Evolutionary conservation across 2,329 filamentous ascomycete genomes (phyloP).

Genomic region (Gnomoniopsis smithogilvyi): DNA sequence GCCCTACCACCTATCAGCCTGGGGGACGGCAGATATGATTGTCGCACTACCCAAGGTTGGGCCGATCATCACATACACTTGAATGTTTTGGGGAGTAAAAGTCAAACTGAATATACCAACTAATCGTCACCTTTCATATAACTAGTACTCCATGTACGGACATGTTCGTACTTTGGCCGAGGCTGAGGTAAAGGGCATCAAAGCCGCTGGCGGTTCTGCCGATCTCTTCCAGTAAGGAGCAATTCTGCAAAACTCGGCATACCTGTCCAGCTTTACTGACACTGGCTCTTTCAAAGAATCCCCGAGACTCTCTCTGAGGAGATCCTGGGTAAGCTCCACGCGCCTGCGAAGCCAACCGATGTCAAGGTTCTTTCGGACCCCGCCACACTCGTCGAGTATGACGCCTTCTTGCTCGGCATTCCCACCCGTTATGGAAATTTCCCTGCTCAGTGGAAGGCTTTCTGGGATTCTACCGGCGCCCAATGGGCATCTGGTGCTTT

Average conservation of each 20-base stretch:
- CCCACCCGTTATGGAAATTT: constrained; percentile 97
- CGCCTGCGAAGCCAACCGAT: constrained; percentile 68
- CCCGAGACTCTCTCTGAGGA: constrained; percentile 83
- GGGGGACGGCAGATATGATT: too few species aligned
- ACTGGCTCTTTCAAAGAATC: constrained; percentile 48
- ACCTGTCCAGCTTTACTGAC: too few species aligned
- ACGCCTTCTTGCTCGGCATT: constrained; percentile 89
- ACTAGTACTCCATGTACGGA: constrained; percentile 89
- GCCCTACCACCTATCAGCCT: neutral
- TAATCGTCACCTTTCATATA: neutral
- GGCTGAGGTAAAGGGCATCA: constrained; percentile 87
- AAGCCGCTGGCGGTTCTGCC: constrained; percentile 77
- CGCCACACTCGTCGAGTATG: constrained; percentile 66
- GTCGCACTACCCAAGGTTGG: neutral
- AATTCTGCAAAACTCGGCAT: too few species aligned
- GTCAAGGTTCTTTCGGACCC: constrained; percentile 62
- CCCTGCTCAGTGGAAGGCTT: constrained; percentile 90
- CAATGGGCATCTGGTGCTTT: constrained; percentile 78
- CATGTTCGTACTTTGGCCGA: constrained; percentile 82
- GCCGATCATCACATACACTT: neutral
- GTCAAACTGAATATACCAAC: too few species aligned
- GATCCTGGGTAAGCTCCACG: constrained; percentile 87
- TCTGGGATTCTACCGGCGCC: constrained; percentile 86
- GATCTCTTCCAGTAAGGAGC: constrained; percentile 73
- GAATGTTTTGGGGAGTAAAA: too few species aligned